These are phyloP conservation scores for Tetrapyrgos nigripes DNA, from an alignment of 1,284 basidiomycete genomes.

Conservation along the genomic window DNA sequence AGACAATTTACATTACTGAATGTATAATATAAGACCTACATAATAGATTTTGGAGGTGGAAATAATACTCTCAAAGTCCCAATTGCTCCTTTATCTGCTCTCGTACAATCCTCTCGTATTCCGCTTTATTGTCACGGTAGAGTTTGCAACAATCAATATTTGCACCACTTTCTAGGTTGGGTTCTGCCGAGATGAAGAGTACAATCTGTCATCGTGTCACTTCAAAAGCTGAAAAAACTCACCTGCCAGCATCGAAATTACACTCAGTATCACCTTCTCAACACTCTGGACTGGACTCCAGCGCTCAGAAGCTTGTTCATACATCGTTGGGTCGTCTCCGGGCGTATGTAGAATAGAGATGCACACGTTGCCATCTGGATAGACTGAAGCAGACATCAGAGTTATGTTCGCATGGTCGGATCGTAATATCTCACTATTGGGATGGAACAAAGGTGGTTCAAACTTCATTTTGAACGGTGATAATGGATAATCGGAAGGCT, in stretches of 20 bases:
- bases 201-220: slow-evolving; percentile 7
- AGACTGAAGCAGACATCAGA: slow-evolving; percentile 61
- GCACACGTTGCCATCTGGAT: slow-evolving; percentile 95
- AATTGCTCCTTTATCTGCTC: slow-evolving; percentile 76
- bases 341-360: slow-evolving; percentile 98
- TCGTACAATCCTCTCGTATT: slow-evolving; percentile 77
- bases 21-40: not conserved
- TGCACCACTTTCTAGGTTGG: slow-evolving; percentile 98
- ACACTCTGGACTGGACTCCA: slow-evolving; percentile 99
- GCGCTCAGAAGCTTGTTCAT: slow-evolving; percentile 94
- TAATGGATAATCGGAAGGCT: slow-evolving; percentile 93
- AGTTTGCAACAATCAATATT: slow-evolving; percentile 98
- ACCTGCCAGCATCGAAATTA: slow-evolving; percentile 99
- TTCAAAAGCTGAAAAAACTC: slow-evolving; percentile 26
- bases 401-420: slow-evolving; percentile 1
- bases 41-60: not conserved
- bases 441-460: slow-evolving; percentile 96
- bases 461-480: slow-evolving; percentile 99
- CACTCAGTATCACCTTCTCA: slow-evolving; percentile 95
- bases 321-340: slow-evolving; percentile 92
- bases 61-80: slow-evolving; percentile 53
- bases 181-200: slow-evolving; percentile 61
- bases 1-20: not conserved
- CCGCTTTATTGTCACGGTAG: slow-evolving; percentile 85
- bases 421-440: slow-evolving; percentile 79